Base-by-base conservation (phyloP, 306 rosid species). In the Sesbania bispinosa region DNA sequence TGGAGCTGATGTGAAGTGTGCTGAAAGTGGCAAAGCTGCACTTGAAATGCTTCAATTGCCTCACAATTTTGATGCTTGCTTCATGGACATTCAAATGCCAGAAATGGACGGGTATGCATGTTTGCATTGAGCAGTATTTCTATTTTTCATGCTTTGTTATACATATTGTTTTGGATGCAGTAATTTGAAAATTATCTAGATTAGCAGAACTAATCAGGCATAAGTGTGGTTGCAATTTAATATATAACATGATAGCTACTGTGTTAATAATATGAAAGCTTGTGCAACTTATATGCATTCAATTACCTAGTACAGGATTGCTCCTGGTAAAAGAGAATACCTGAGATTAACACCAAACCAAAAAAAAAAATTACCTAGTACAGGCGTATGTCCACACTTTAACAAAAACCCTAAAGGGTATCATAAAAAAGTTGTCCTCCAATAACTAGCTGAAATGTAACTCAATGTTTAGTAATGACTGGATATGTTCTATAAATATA, bases 51-150 rank as follows among this genome's bases (percentile, higher is more conserved):
- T 95, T 85, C 83, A 89, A 61, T 71, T 92, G 39, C 99, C 99
- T 10, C 97, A 95, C 61, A 27, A 54, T 60, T 91, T 95, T 48
- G 96, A 95, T 82, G 99, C 99, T 20, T 95, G 99, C 77, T 95
- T 95, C 87, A 95, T 95, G 99, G 99, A 95, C 69, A 91, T 95
- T 78, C 99, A 95, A 69, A 95, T 95, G 99, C 99, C 99, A 7
- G 99, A 95, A 76, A 95, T 95, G 99, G 99, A 95, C 63, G 99
- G 99, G 99, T 93, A 63, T 35, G 39, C 10, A 85, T 30, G 89
- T 67, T 33, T 63, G 16, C 46, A 14, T 53, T 50, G 11, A 38
- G 7, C 73, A 1, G 1, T 61, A 19, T 61, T 4, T 92, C 77
- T 87, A 89, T 78, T 47, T 15, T 23, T 8, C 11, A 2, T 51